Evolutionary conservation across 768 basidiomycete species (phyloP).

Genomic region (Tricholoma sp.): DNA sequence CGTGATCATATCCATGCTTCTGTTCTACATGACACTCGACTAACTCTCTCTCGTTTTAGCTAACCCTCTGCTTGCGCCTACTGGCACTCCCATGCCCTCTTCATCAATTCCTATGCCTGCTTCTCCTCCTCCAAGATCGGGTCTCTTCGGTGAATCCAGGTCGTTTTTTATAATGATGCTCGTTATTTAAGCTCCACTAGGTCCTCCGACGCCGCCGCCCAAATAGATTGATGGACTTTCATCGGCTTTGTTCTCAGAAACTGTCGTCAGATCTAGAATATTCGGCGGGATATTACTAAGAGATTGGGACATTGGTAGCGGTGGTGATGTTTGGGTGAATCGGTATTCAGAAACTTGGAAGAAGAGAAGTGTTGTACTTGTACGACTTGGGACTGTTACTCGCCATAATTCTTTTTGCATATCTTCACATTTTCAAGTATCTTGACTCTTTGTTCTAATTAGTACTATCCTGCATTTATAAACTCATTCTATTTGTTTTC

Average conservation of each 20-base stretch:
- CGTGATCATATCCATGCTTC: conserved; percentile 17
- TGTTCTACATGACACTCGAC: neutral
- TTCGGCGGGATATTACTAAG: no score
- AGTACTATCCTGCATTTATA: no score
- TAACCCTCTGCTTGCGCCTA: conserved; percentile 57
- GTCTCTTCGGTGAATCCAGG: conserved; percentile 54
- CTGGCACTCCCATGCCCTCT: conserved; percentile 21
- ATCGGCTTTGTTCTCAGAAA: neutral
- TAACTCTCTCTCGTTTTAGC: conserved; percentile 36
- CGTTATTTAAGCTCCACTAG: conserved; percentile 14
- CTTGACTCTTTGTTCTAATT: no score
- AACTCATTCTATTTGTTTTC: no score
- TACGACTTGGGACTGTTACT: no score
- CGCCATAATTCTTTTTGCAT: no score
- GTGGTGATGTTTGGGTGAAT: no score
- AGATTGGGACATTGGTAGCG: no score
- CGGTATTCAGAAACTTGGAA: no score
- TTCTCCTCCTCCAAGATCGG: conserved; percentile 49
- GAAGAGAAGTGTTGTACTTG: no score
- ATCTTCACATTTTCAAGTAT: no score
- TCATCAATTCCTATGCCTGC: conserved; percentile 31
- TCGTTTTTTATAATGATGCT: neutral
- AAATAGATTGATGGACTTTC: conserved; percentile 20
- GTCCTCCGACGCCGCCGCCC: conserved; percentile 42
- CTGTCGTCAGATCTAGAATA: no score